phyloP scores from a whole-genome alignment of 2,329 filamentous ascomycete genomes.

The Pseudogymnoascus sp. region DNA sequence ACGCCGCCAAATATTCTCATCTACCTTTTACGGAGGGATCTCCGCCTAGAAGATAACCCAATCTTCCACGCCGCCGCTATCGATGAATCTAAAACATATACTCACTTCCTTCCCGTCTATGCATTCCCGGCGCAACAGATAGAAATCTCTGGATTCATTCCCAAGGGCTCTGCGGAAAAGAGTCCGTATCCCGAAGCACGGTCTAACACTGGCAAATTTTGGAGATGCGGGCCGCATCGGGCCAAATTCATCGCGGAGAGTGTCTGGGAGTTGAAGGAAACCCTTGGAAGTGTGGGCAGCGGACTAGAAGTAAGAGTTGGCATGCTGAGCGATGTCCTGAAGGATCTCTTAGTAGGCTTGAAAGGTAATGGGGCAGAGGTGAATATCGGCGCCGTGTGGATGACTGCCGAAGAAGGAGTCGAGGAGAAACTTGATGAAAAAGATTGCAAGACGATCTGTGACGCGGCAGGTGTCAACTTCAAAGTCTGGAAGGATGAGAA shows the following conservation, averaged over 20 bases:
- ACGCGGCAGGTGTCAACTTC: slow-evolving; percentile 48
- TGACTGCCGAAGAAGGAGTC: slow-evolving; percentile 60
- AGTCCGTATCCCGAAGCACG: slow-evolving; percentile 64
- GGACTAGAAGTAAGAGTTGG: slow-evolving; percentile 59
- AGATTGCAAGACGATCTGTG: slow-evolving; percentile 45
- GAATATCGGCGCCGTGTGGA: slow-evolving; percentile 61
- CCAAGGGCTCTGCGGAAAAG: slow-evolving; percentile 32
- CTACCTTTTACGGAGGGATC: slow-evolving; percentile 65
- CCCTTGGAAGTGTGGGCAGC: slow-evolving; percentile 50
- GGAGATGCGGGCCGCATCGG: slow-evolving; percentile 66
- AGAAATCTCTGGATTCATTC: slow-evolving; percentile 68
- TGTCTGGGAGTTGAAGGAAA: slow-evolving; percentile 63
- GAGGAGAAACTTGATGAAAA: slow-evolving; percentile 63
- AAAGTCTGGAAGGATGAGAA: slow-evolving; percentile 67
- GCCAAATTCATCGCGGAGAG: slow-evolving; percentile 65
- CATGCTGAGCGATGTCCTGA: slow-evolving; percentile 49
- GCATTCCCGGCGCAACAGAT: slow-evolving; percentile 63
- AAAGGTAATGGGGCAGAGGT: slow-evolving; percentile 25
- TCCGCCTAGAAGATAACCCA: slow-evolving; percentile 68
- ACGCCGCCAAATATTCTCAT: slow-evolving; percentile 49
- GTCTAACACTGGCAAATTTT: slow-evolving; percentile 58
- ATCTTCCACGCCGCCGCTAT: slow-evolving; percentile 53
- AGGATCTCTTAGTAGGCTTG: slow-evolving; percentile 46
- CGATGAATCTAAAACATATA: slow-evolving; percentile 35
- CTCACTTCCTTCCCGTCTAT: slow-evolving; percentile 65